These are phyloP conservation scores for Zarea fungicola DNA, from an alignment of 2,329 filamentous ascomycete species.

Conservation along the genomic window DNA sequence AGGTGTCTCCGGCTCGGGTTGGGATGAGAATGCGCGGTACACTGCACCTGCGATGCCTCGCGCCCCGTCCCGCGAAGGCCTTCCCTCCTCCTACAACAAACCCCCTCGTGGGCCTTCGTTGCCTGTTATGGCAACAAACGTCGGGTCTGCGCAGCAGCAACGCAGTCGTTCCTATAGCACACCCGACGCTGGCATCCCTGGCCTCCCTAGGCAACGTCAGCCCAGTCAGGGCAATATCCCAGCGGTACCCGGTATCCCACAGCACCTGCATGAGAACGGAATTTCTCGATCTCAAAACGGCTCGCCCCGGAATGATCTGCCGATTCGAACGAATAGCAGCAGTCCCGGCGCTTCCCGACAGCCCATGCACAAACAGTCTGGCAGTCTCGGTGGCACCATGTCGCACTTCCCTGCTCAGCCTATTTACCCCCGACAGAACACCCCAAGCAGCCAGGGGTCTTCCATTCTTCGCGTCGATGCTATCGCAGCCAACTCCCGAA, in stretches of 20 bases:
- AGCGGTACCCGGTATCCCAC: constrained; percentile 69
- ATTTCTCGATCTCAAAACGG: constrained; percentile 77
- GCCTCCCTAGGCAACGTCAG: constrained; percentile 52
- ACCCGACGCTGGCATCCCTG: constrained; percentile 78
- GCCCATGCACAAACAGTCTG: constrained; percentile 45
- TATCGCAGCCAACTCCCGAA: constrained; percentile 34
- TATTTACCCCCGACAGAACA: constrained; percentile 44
- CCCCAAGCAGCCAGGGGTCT: constrained; percentile 31
- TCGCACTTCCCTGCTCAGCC: constrained; percentile 52
- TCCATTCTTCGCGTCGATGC: constrained; percentile 35
- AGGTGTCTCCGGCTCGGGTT: constrained; percentile 59
- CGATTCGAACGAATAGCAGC: constrained; percentile 63
- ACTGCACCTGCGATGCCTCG: constrained; percentile 84
- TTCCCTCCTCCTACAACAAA: constrained; percentile 61
- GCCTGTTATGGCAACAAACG: constrained; percentile 59
- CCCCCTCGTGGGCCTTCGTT: constrained; percentile 73
- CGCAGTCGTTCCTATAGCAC: constrained; percentile 89
- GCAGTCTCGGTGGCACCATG: constrained; percentile 48
- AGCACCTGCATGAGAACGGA: constrained; percentile 59
- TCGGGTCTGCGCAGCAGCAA: constrained; percentile 58
- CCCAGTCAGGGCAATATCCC: constrained; percentile 54
- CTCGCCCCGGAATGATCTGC: constrained; percentile 67
- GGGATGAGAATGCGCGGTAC: constrained; percentile 75
- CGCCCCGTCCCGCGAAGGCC: constrained; percentile 72
- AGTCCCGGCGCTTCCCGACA: constrained; percentile 65